Evolutionary conservation across 2,329 filamentous ascomycete species (phyloP).

Genomic region (Botrytis paeoniae): DNA sequence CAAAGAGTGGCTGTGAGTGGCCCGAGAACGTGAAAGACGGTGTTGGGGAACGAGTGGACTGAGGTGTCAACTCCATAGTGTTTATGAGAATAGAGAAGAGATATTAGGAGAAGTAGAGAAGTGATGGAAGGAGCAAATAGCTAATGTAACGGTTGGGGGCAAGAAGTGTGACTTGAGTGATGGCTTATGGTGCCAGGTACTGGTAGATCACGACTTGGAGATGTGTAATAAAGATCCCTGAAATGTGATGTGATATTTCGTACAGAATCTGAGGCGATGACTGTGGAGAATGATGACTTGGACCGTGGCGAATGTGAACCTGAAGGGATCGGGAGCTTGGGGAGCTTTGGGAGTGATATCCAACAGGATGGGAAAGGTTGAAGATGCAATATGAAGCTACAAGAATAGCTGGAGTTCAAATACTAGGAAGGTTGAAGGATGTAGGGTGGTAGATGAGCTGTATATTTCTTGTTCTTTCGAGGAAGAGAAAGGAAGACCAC

Average conservation of each 20-base stretch:
- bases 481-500: constrained; percentile 8
- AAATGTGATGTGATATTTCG: constrained; percentile 17
- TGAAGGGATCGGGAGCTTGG: constrained; percentile 9
- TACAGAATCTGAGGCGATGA: constrained; percentile 15
- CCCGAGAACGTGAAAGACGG: constrained; percentile 35
- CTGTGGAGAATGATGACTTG: constrained; percentile 11
- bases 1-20: constrained; percentile 35
- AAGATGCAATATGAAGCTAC: constrained; percentile 4
- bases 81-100: constrained; percentile 23
- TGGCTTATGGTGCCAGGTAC: neutral
- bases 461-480: constrained; percentile 10
- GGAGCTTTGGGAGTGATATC: constrained; percentile 1
- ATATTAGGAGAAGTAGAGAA: constrained; percentile 21
- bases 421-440: constrained; percentile 16
- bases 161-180: constrained; percentile 15
- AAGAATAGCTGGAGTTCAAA: constrained; percentile 8
- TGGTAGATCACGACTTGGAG: constrained; percentile 5
- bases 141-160: constrained; percentile 20
- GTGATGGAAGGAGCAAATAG: constrained; percentile 17
- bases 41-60: constrained; percentile 35
- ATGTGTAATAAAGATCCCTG: constrained; percentile 12
- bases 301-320: neutral
- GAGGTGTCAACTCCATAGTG: constrained; percentile 38
- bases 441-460: constrained; percentile 8
- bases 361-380: constrained; percentile 2